Evolutionary conservation across 306 rosid species (phyloP).

Genomic region (Castanopsis chinensis): DNA sequence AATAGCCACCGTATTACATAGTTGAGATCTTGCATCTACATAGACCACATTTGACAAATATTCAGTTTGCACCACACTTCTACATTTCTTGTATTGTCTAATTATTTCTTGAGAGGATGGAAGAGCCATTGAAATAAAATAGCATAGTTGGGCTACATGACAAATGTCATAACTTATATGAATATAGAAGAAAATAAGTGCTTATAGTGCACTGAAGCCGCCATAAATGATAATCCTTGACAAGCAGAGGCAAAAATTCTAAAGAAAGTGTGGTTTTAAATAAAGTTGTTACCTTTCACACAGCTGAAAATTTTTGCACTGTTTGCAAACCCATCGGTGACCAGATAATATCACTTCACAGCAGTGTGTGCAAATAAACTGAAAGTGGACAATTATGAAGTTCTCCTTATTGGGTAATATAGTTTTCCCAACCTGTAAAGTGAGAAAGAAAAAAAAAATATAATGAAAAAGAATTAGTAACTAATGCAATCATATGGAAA

Average conservation of each 20-base stretch:
- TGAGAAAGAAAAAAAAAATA: background rate
- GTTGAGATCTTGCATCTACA: no score
- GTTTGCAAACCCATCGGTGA: conserved; percentile 52
- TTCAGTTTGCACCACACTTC: no score
- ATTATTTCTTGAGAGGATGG: no score
- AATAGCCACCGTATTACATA: no score
- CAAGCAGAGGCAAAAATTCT: background rate
- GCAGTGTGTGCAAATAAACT: conserved; percentile 50
- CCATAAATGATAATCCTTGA: background rate
- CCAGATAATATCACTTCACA: conserved; percentile 47
- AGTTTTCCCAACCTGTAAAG: conserved; percentile 44
- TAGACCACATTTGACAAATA: no score
- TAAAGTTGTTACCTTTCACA: conserved; percentile 52
- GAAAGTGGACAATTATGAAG: conserved; percentile 56
- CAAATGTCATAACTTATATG: no score
- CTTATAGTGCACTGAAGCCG: background rate
- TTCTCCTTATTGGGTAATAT: conserved; percentile 47
- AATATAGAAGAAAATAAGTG: background rate
- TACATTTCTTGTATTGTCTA: no score
- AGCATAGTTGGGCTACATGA: no score
- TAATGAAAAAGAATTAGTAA: conserved; percentile 1
- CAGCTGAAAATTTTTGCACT: conserved; percentile 53
- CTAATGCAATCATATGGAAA: background rate
- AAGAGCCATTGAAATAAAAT: no score
- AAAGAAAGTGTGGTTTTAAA: background rate